These are phyloP conservation scores for Ochetophila trinervis DNA, from an alignment of 306 rosid genomes.

Conservation along the genomic window DNA sequence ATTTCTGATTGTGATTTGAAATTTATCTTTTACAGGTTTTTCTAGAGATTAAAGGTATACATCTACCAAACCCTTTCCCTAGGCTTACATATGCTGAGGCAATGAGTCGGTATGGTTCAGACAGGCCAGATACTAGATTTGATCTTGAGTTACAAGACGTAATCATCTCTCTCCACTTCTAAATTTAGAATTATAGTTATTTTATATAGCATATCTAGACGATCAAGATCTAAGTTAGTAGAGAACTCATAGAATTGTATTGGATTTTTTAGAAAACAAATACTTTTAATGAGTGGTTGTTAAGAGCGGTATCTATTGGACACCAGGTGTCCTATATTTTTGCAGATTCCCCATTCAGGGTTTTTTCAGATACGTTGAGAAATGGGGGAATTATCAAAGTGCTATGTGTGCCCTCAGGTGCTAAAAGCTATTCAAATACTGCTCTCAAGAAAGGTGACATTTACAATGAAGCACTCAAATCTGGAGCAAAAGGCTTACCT, in stretches of 20 bases:
- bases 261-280: too few species aligned
- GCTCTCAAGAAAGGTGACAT: conserved; percentile 87
- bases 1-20: conserved; percentile 14
- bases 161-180: conserved; percentile 32
- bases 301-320: conserved; percentile 12
- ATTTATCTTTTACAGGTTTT: conserved; percentile 65
- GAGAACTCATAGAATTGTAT: too few species aligned
- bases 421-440: conserved; percentile 77
- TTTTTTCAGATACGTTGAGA: conserved; percentile 74
- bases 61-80: conserved; percentile 86
- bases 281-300: neutral
- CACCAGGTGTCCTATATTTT: conserved; percentile 82
- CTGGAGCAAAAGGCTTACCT: conserved; percentile 94
- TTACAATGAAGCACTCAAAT: conserved; percentile 64
- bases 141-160: conserved; percentile 90
- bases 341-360: conserved; percentile 71
- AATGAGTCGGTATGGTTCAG: conserved; percentile 85
- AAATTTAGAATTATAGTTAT: neutral
- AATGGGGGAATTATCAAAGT: conserved; percentile 77
- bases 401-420: conserved; percentile 71
- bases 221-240: neutral
- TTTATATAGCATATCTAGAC: neutral
- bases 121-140: conserved; percentile 83
- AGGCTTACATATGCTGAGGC: conserved; percentile 99
- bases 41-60: conserved; percentile 71